phyloP scores from a whole-genome alignment of 2,329 filamentous ascomycete species.

The Talaromyces sp. region DNA sequence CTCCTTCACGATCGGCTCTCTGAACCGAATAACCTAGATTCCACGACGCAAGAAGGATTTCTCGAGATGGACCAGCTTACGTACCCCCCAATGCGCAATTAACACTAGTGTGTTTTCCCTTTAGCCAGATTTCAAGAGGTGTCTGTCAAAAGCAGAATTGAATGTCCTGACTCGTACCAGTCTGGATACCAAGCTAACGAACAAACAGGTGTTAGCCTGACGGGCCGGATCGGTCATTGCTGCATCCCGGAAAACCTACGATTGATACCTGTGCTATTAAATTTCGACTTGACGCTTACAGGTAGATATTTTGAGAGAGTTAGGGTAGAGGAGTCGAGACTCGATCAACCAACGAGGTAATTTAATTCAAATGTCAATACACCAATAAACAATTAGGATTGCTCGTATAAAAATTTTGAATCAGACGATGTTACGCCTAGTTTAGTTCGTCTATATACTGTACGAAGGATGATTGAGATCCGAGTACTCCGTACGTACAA shows the following conservation, averaged over 20 bases:
- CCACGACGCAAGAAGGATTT: neutral
- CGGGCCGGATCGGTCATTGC: constrained; percentile 11
- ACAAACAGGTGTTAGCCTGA: constrained; percentile 1
- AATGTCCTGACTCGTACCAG: constrained; percentile 2
- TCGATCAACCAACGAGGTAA: neutral
- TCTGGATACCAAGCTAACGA: neutral
- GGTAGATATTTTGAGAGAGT: neutral
- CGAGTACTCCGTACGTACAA: neutral
- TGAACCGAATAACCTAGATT: constrained; percentile 4
- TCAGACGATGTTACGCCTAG: constrained; percentile 3
- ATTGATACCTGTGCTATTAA: neutral
- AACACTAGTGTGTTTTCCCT: neutral
- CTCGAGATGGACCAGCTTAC: neutral
- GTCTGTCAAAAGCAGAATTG: neutral
- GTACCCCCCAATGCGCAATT: neutral
- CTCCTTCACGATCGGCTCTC: constrained; percentile 7
- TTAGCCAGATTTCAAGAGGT: neutral
- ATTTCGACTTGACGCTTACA: neutral
- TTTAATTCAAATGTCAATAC: neutral
- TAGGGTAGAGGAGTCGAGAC: neutral
- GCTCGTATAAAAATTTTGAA: neutral
- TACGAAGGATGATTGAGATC: neutral
- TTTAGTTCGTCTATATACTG: neutral
- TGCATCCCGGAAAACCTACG: constrained; percentile 8
- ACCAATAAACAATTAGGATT: neutral